Evolutionary conservation across 345 rosid genomes (phyloP), one percentile per base, ranked within the genome.

Genomic region (Orychophragmus violaceus): DNA sequence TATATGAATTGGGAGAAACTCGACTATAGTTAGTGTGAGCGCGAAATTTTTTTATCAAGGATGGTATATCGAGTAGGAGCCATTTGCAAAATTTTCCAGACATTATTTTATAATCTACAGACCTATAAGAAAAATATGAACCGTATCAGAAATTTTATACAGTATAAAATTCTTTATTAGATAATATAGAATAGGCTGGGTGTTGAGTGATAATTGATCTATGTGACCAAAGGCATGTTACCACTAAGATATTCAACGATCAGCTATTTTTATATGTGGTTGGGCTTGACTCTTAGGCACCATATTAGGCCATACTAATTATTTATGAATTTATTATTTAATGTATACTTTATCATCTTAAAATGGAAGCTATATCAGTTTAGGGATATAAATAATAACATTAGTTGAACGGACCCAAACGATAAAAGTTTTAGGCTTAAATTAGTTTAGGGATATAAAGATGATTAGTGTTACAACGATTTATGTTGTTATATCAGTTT

Each of bases 221-320:
- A 44, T 42, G 24, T 44, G 71, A 44, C 55, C 63, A 67, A 30
- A 44, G 24, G 55, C 71, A 67, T 67, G 71, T 67, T 54, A 55
- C 71, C 46, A 29, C 55, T 42, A 67, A 30, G 19, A n/a, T n/a
- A 67, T 29, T 66, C 46, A 44, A 55, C 63, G 35, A 55, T 55
- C 54, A n/a, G 25, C 45, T 55, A 54, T 19, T 2, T 28, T 1
- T 42, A 17, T 41, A 29, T 21, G 1, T 55, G 5, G 44, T 56
- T 56, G 63, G 63, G 55, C 55, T 55, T 44, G 71, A 67, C 63
- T 67, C 55, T 67, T 30, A 67, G 54, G 45, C 54, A 55, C 63
- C 24, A 54, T 54, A 54, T 42, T 52, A 55, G 63, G 6, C 70
- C 32, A 54, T 36, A 48, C 42, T 36, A 29, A 1, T 29, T 29